Conservation (phyloP, 179 eudicot species). For the Vitellaria paradoxa region DNA sequence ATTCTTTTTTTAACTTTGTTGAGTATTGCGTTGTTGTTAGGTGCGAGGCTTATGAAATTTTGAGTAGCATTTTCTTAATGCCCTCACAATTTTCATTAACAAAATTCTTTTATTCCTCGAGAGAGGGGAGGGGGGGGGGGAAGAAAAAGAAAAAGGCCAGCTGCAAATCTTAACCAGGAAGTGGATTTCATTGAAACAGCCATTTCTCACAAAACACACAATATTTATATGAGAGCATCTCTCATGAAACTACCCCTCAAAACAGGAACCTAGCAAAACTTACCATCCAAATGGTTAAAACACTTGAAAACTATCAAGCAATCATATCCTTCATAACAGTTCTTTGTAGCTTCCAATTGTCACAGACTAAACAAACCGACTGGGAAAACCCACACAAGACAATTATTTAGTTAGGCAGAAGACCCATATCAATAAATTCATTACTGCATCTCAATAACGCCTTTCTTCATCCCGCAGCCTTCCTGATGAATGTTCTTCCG, state of each 20-base stretch:
- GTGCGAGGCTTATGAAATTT: no score
- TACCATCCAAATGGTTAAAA: background rate
- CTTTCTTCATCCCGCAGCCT: conserved; percentile 17
- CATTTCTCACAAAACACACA: no score
- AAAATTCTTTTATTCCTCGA: no score
- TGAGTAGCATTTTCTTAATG: no score
- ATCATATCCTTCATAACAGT: background rate
- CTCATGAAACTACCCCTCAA: background rate
- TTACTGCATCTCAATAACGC: background rate
- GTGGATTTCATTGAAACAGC: no score
- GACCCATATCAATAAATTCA: background rate
- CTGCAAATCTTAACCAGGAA: no score
- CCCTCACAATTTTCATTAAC: no score
- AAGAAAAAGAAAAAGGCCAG: no score
- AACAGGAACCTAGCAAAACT: background rate
- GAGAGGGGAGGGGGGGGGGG: no score
- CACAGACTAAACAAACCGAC: background rate
- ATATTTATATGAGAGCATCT: no score
- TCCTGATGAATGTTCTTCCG: conserved; percentile 19
- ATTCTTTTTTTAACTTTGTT: no score
- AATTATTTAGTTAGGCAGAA: background rate
- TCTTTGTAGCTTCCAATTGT: background rate
- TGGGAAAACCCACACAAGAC: conserved; percentile 10
- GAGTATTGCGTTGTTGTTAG: no score
- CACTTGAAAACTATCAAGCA: background rate